Conservation (phyloP, 495 filamentous ascomycete genomes). For the Penicillium odoratum region DNA sequence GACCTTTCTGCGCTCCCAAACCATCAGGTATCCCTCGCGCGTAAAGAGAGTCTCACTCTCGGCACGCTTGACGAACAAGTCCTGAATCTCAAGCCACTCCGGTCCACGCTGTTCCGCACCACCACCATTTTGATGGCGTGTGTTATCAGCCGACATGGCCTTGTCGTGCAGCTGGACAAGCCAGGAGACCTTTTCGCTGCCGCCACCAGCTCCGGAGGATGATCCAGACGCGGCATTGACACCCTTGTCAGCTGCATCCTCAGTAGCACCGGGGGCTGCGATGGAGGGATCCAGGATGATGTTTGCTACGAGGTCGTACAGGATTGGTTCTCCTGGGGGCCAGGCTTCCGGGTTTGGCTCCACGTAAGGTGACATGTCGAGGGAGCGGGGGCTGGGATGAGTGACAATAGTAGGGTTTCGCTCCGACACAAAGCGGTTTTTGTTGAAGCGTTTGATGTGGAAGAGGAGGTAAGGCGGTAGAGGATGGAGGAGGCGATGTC, state of each 20-base stretch:
- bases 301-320: constrained; percentile 96
- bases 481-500: constrained; percentile 89
- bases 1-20: constrained; percentile 84
- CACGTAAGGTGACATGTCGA: constrained; percentile 89
- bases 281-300: constrained; percentile 69
- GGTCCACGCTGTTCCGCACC: constrained; percentile 41
- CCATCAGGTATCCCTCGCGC: constrained; percentile 90
- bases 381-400: constrained; percentile 71
- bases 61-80: constrained; percentile 86
- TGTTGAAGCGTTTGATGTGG: constrained; percentile 95
- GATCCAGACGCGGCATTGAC: constrained; percentile 66
- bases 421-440: constrained; percentile 94
- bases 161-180: constrained; percentile 60
- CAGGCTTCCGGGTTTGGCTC: constrained; percentile 65
- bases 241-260: constrained; percentile 82
- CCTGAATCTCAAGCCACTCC: constrained; percentile 93
- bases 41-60: constrained; percentile 86
- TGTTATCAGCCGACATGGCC: constrained; percentile 43
- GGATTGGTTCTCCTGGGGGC: constrained; percentile 77
- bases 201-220: constrained; percentile 43
- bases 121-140: constrained; percentile 31
- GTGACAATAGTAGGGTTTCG: constrained; percentile 98
- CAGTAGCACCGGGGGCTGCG: constrained; percentile 73
- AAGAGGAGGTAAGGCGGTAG: constrained; percentile 90
- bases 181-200: constrained; percentile 53